These are phyloP conservation scores for Mucor sp. DNA, from an alignment of 371 early-diverging fungal genomes.

Conservation along the genomic window DNA sequence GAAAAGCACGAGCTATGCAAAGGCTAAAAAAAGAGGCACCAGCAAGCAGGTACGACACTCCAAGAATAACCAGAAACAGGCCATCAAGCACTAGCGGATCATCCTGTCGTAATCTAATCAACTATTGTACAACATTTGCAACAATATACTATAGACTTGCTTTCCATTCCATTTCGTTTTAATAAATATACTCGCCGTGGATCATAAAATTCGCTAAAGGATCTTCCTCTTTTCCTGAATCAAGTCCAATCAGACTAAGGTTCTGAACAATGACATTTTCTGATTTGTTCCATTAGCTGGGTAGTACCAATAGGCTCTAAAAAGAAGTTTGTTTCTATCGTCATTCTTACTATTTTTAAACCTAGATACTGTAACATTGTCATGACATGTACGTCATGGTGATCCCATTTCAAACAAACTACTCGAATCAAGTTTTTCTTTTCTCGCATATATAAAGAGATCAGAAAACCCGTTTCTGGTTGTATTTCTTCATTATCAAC, in stretches of 20 bases:
- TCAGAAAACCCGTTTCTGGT: not conserved
- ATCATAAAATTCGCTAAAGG: not conserved
- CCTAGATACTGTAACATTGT: not conserved
- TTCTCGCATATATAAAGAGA: not conserved
- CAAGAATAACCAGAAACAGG: not conserved
- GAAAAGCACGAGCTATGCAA: conserved; percentile 8
- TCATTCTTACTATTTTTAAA: not conserved
- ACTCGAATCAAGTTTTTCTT: not conserved
- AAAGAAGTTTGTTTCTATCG: not conserved
- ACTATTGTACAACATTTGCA: not conserved
- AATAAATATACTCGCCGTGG: not conserved
- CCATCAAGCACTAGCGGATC: not conserved
- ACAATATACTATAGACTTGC: not conserved
- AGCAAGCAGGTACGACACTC: not conserved
- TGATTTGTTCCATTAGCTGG: not conserved
- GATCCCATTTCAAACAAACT: not conserved
- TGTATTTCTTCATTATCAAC: conserved; percentile 1
- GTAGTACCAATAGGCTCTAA: not conserved
- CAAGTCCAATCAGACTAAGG: not conserved
- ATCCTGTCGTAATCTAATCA: too few relatives aligned
- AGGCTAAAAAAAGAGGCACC: not conserved
- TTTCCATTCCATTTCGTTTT: not conserved
- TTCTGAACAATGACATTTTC: not conserved
- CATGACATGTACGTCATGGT: conserved; percentile 9
- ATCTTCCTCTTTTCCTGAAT: not conserved